A percentile compares a stretch with the other conserved stretches of the same genome.
These are phyloP conservation scores for Allantophomopsis lycopodina DNA, from an alignment of 2,329 filamentous ascomycete genomes.

Conservation along the genomic window DNA sequence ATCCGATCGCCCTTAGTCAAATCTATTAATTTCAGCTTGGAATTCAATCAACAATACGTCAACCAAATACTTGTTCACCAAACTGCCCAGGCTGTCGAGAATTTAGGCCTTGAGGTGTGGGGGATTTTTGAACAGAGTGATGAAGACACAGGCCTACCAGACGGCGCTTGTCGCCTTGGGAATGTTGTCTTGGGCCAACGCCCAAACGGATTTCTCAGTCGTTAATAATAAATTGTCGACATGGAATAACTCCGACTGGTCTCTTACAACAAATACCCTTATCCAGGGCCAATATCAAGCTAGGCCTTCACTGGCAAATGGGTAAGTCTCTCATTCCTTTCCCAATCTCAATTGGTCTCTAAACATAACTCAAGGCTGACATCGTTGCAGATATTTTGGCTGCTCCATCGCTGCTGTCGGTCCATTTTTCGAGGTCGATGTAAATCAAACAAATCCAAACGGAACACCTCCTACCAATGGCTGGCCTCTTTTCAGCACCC, in stretches of 20 bases:
- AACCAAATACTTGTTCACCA: not conserved
- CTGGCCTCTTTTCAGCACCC: slow-evolving; percentile 51
- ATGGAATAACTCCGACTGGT: slow-evolving; percentile 17
- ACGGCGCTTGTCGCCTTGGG: not conserved
- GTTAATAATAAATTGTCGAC: slow-evolving; percentile 8
- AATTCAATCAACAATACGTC: not conserved
- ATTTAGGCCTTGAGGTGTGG: not conserved
- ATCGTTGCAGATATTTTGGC: slow-evolving; percentile 14
- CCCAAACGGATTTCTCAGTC: slow-evolving; percentile 15
- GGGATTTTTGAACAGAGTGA: not conserved
- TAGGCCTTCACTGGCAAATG: slow-evolving; percentile 17
- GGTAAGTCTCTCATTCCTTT: slow-evolving; percentile 7
- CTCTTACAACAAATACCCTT: slow-evolving; percentile 12
- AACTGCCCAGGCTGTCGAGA: not conserved
- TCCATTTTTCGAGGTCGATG: slow-evolving; percentile 17
- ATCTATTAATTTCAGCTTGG: too few species aligned
- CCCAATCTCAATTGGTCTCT: not conserved
- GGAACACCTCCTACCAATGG: slow-evolving; percentile 33
- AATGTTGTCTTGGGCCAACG: slow-evolving; percentile 1
- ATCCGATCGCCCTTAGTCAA: too few species aligned
- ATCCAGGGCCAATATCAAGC: slow-evolving; percentile 17
- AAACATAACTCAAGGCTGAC: slow-evolving; percentile 1
- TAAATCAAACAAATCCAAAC: slow-evolving; percentile 15
- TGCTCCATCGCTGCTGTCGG: slow-evolving; percentile 15
- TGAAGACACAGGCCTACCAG: not conserved